These are phyloP conservation scores for Aspergillus kassunensis DNA, from an alignment of 495 filamentous ascomycete genomes.

Conservation along the genomic window DNA sequence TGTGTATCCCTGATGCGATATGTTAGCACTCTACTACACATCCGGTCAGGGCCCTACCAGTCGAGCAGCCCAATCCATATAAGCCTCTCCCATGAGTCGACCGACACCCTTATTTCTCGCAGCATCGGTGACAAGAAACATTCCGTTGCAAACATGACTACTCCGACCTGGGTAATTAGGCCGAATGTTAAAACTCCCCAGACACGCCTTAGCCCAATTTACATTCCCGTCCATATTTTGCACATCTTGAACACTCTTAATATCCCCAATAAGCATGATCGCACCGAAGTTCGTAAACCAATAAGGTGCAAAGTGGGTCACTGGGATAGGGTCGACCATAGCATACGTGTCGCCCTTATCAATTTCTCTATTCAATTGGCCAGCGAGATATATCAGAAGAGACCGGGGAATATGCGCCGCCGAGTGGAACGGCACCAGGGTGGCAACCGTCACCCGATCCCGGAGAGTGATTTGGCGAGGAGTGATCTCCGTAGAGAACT, in stretches of 20 bases:
- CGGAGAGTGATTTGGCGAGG: slow-evolving; percentile 85
- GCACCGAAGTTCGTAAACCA: slow-evolving; percentile 97
- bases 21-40: not conserved
- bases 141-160: slow-evolving; percentile 94
- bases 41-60: slow-evolving; percentile 49
- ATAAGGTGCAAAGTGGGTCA: slow-evolving; percentile 75
- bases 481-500: slow-evolving; percentile 65
- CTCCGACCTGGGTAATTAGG: slow-evolving; percentile 96
- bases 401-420: slow-evolving; percentile 67
- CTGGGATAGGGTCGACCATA: slow-evolving; percentile 74
- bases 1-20: slow-evolving; percentile 64
- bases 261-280: slow-evolving; percentile 85
- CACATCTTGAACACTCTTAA: slow-evolving; percentile 61
- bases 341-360: slow-evolving; percentile 96
- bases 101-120: slow-evolving; percentile 88
- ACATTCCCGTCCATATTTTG: slow-evolving; percentile 49
- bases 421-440: slow-evolving; percentile 81
- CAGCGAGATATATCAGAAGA: slow-evolving; percentile 73
- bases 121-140: slow-evolving; percentile 88
- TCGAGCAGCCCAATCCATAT: slow-evolving; percentile 91
- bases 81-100: slow-evolving; percentile 87
- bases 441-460: slow-evolving; percentile 86
- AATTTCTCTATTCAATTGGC: slow-evolving; percentile 91
- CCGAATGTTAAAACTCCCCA: slow-evolving; percentile 95
- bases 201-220: slow-evolving; percentile 80